phyloP scores from a whole-genome alignment of 768 basidiomycete genomes.

The Kondoa subrosea region DNA sequence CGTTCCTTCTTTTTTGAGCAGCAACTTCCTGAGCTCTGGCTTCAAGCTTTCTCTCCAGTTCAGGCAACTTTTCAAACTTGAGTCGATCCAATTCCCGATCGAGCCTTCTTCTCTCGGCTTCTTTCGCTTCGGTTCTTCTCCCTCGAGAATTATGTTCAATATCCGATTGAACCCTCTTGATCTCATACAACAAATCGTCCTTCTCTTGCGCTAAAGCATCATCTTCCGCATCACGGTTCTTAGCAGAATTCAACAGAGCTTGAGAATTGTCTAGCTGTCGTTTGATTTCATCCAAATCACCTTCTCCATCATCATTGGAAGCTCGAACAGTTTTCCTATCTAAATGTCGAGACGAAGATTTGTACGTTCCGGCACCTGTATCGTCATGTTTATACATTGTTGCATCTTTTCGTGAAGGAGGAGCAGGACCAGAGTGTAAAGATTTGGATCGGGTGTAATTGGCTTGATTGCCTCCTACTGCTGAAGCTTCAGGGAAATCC shows the following conservation, averaged over 20 bases:
- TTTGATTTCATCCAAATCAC: constrained; percentile 71
- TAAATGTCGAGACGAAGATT: constrained; percentile 62
- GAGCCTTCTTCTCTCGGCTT: constrained; percentile 66
- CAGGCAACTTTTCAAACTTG: constrained; percentile 80
- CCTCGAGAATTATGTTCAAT: constrained; percentile 62
- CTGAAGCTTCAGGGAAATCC: constrained; percentile 5
- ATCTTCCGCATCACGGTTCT: constrained; percentile 61
- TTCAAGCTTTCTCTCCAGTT: constrained; percentile 68
- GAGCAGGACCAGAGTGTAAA: constrained; percentile 33
- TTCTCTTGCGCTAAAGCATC: constrained; percentile 82
- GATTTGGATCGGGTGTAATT: constrained; percentile 49
- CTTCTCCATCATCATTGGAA: constrained; percentile 47
- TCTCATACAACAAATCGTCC: constrained; percentile 65
- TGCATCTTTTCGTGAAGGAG: constrained; percentile 46
- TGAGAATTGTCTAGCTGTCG: constrained; percentile 62
- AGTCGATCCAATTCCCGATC: constrained; percentile 73
- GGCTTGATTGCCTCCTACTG: constrained; percentile 43
- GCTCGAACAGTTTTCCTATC: constrained; percentile 63
- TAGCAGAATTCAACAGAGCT: constrained; percentile 55
- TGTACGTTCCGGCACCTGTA: constrained; percentile 54
- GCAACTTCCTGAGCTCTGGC: constrained; percentile 58
- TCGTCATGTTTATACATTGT: constrained; percentile 73
- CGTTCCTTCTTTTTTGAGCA: constrained; percentile 60
- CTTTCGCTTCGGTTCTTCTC: constrained; percentile 51
- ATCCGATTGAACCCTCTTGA: constrained; percentile 75